Conservation (phyloP, 2,329 filamentous ascomycete species). For the Coniochaeta hoffmannii region DNA sequence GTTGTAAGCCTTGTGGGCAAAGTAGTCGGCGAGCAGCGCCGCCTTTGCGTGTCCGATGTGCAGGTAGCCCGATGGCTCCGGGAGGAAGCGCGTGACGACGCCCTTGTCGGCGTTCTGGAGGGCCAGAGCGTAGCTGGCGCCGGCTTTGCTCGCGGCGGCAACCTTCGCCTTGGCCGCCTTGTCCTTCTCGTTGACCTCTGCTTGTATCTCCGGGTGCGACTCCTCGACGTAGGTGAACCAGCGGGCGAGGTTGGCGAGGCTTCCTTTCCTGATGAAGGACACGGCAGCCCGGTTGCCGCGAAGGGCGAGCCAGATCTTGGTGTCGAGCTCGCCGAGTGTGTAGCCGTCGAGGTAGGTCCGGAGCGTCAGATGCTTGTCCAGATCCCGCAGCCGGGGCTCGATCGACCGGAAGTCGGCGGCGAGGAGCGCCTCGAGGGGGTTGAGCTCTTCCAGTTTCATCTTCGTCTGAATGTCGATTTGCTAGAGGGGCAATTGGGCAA, state of each 20-base stretch:
- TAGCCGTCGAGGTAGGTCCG: slow-evolving; percentile 83
- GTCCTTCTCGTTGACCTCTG: slow-evolving; percentile 62
- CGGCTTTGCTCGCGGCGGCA: slow-evolving; percentile 62
- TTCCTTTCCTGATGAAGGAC: slow-evolving; percentile 71
- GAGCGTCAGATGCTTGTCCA: slow-evolving; percentile 82
- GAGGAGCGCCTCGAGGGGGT: slow-evolving; percentile 39
- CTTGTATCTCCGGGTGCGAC: slow-evolving; percentile 67
- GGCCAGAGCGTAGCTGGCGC: slow-evolving; percentile 82
- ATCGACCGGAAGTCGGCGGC: slow-evolving; percentile 73
- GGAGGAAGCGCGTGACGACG: slow-evolving; percentile 86
- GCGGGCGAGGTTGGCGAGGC: slow-evolving; percentile 67
- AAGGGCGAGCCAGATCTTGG: slow-evolving; percentile 75
- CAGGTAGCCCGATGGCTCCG: slow-evolving; percentile 90
- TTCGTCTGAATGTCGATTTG: slow-evolving; percentile 14
- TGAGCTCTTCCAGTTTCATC: slow-evolving; percentile 52
- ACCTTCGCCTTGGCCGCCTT: slow-evolving; percentile 64
- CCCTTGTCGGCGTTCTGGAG: slow-evolving; percentile 79
- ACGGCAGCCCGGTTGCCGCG: slow-evolving; percentile 79
- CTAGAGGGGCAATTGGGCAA: not conserved
- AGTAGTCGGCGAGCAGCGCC: slow-evolving; percentile 75
- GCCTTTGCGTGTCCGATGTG: slow-evolving; percentile 90
- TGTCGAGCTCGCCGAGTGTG: slow-evolving; percentile 66
- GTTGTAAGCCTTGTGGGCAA: slow-evolving; percentile 87
- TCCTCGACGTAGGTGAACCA: slow-evolving; percentile 88
- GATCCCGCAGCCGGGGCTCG: slow-evolving; percentile 63